A percentile compares a stretch with the other conserved stretches of the same genome.
Conservation (phyloP, 306 rosid species). For the Pachyrhizus erosus region DNA sequence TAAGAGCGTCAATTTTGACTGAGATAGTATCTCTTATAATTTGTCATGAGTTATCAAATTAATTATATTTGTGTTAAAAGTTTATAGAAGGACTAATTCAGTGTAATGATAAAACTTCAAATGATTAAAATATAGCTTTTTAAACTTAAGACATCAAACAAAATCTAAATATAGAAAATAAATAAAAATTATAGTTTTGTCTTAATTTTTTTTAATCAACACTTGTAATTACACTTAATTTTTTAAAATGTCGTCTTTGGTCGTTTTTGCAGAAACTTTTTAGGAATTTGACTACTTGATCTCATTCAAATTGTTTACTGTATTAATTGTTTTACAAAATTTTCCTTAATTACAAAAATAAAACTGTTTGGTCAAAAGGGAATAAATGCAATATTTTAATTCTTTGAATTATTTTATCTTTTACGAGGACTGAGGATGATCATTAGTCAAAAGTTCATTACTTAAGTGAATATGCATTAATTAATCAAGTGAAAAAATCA, state of each 20-base stretch:
- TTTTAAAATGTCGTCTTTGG: neutral
- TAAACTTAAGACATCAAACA: too few relatives aligned
- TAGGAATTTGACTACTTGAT: neutral
- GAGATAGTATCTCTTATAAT: too few relatives aligned
- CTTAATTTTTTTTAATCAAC: neutral
- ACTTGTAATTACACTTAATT: neutral
- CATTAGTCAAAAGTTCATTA: neutral
- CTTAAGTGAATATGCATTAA: neutral
- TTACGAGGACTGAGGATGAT: neutral
- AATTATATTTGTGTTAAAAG: too few relatives aligned
- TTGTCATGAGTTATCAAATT: too few relatives aligned
- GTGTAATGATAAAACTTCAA: too few relatives aligned
- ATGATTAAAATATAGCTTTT: too few relatives aligned
- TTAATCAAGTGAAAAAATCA: neutral
- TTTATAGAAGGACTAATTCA: too few relatives aligned
- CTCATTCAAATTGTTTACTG: neutral
- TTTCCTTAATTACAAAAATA: neutral
- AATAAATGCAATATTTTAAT: neutral
- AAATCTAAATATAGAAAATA: too few relatives aligned
- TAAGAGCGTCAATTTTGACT: too few relatives aligned
- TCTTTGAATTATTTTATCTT: neutral
- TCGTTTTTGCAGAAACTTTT: neutral
- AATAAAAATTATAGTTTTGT: too few relatives aligned
- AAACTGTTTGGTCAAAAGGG: neutral
- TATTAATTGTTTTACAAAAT: neutral